These are phyloP conservation scores for Coemansia interrupta DNA, from an alignment of 192 early-diverging fungal genomes.

Conservation along the genomic window DNA sequence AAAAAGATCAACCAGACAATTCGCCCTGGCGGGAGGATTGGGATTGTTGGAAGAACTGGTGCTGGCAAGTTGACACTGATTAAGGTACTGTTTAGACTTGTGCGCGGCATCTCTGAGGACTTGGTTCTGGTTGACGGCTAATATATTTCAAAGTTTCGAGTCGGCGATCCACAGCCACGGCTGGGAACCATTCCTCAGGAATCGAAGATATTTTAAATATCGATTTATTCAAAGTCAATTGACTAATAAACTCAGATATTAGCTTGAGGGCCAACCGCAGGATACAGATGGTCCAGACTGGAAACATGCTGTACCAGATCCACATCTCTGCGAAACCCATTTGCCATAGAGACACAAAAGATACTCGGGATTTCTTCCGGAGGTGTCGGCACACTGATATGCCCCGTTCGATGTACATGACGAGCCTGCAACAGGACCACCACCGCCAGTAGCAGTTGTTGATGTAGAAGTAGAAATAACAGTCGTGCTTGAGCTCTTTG, in stretches of 20 bases:
- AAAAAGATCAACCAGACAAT: background rate
- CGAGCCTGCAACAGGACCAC: slow-evolving; percentile 10
- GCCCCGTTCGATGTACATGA: slow-evolving; percentile 4
- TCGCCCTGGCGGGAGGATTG: background rate
- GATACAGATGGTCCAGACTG: slow-evolving; percentile 13
- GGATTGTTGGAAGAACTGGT: background rate
- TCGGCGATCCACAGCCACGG: slow-evolving; percentile 49
- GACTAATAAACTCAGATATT: background rate
- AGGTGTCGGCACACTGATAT: slow-evolving; percentile 15
- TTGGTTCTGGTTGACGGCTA: slow-evolving; percentile 53
- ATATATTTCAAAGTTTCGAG: slow-evolving; percentile 52
- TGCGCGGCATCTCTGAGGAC: slow-evolving; percentile 36
- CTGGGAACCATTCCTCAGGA: slow-evolving; percentile 62
- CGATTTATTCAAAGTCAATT: too few relatives aligned
- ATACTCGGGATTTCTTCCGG: slow-evolving; percentile 13
- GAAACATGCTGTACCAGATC: slow-evolving; percentile 17
- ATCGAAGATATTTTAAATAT: slow-evolving; percentile 59
- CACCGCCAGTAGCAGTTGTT: background rate
- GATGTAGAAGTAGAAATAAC: background rate
- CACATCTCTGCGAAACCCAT: slow-evolving; percentile 17
- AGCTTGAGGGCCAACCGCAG: slow-evolving; percentile 15
- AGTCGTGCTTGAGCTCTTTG: slow-evolving; percentile 1
- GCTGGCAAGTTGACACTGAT: background rate
- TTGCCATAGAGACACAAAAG: slow-evolving; percentile 13
- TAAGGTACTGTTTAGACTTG: background rate